Evolutionary conservation across 2,329 filamentous ascomycete genomes (phyloP).

Genomic region (Calonectria leucothoes): DNA sequence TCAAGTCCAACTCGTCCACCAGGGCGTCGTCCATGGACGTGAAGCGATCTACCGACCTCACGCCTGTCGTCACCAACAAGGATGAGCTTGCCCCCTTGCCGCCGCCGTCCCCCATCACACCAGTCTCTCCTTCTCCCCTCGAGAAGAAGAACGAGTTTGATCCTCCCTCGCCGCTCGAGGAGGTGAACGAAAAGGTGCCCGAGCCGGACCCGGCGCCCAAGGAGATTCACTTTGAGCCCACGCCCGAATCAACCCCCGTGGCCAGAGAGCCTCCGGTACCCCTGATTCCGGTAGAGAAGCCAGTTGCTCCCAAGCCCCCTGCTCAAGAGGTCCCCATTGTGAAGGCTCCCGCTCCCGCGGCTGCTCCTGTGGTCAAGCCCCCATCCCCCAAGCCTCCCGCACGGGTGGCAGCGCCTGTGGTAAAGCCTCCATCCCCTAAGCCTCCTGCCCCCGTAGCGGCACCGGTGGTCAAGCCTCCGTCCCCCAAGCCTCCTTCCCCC

Average conservation of each 20-base stretch:
- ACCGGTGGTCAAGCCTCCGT: not conserved
- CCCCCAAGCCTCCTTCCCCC: not conserved
- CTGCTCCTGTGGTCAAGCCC: not conserved
- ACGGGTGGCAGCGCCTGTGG: not conserved
- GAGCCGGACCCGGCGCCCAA: not conserved
- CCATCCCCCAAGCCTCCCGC: not conserved
- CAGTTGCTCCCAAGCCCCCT: not conserved
- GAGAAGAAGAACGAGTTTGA: not conserved
- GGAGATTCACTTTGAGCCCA: not conserved
- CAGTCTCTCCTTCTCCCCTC: not conserved
- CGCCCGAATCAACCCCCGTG: not conserved
- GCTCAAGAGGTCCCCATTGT: not conserved
- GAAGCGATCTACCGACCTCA: not conserved
- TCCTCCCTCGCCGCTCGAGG: not conserved
- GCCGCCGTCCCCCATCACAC: not conserved
- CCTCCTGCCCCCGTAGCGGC: not conserved
- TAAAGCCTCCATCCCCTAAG: not conserved
- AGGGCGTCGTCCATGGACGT: constrained; percentile 14
- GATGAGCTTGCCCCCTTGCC: not conserved
- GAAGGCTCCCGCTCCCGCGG: not conserved
- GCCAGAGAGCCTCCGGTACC: not conserved
- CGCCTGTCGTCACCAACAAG: not conserved
- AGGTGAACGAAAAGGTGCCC: not conserved
- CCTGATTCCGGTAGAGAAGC: not conserved
- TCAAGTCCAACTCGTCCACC: constrained; percentile 17